Conservation (phyloP, 2,329 filamentous ascomycete genomes). For the Trichoderma cornu-damae region DNA sequence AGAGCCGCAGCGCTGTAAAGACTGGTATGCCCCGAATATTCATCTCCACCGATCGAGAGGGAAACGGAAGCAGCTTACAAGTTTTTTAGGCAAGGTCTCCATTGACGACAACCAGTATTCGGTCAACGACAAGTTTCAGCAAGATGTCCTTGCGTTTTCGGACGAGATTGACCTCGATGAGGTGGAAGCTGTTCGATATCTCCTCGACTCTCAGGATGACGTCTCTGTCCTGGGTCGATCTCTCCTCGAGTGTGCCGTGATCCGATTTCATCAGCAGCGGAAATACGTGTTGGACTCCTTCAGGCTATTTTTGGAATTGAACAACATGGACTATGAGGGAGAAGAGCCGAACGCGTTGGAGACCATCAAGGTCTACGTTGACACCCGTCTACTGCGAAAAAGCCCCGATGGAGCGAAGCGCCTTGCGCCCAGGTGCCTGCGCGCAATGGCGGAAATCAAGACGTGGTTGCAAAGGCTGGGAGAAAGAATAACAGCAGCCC, state of each 20-base stretch:
- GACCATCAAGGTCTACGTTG: conserved; percentile 34
- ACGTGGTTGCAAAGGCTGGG: conserved; percentile 68
- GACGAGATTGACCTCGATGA: conserved; percentile 91
- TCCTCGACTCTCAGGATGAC: conserved; percentile 69
- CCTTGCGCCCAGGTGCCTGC: conserved; percentile 70
- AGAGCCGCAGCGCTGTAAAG: conserved; percentile 66
- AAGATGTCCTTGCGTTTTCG: conserved; percentile 73
- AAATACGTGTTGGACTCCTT: conserved; percentile 79
- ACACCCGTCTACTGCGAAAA: conserved; percentile 31
- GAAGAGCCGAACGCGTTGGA: conserved; percentile 34
- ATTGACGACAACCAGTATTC: conserved; percentile 68
- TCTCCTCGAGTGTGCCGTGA: conserved; percentile 71
- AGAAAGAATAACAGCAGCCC: conserved; percentile 70
- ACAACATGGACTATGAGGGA: conserved; percentile 50
- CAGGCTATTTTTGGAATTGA: conserved; percentile 69
- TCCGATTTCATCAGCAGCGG: conserved; percentile 82
- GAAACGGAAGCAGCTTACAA: conserved; percentile 19
- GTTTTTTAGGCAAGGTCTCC: conserved; percentile 63
- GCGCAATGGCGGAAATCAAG: conserved; percentile 71
- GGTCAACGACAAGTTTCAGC: conserved; percentile 82
- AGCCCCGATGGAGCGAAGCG: conserved; percentile 44
- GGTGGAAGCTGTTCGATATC: conserved; percentile 70
- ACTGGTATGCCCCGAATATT: conserved; percentile 54
- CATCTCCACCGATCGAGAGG: background rate
- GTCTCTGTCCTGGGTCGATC: conserved; percentile 64